These are phyloP conservation scores for Tolypocladium inflatum DNA, from an alignment of 2,329 filamentous ascomycete genomes.

Conservation along the genomic window DNA sequence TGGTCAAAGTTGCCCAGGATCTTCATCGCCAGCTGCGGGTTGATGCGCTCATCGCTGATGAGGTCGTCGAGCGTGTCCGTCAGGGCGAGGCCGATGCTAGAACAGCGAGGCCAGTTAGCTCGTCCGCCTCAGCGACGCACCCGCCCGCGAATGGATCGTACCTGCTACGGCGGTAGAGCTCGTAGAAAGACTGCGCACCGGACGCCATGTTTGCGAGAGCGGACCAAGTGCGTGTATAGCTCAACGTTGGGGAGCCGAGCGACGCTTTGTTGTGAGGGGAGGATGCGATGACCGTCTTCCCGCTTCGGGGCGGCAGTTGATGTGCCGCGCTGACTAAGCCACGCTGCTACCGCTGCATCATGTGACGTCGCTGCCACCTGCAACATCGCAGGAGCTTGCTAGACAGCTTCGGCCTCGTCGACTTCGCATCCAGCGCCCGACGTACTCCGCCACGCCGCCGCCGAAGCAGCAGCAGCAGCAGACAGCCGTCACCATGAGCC, in stretches of 20 bases:
- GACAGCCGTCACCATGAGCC: constrained; percentile 49
- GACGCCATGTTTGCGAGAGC: constrained; percentile 31
- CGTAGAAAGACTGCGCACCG: constrained; percentile 60
- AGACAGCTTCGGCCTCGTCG: not conserved
- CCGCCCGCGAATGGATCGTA: constrained; percentile 32
- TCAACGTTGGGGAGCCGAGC: not conserved
- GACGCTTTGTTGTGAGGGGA: not conserved
- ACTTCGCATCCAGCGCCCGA: not conserved
- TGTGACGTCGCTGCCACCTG: constrained; percentile 22
- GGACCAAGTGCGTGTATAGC: not conserved
- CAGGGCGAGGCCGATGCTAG: constrained; percentile 82
- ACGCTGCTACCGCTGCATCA: constrained; percentile 13
- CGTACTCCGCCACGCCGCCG: not conserved
- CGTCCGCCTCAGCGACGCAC: not conserved
- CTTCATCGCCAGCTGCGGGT: constrained; percentile 98
- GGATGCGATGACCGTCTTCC: constrained; percentile 1
- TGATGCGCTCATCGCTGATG: constrained; percentile 89
- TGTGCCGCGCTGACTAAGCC: not conserved
- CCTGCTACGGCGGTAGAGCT: constrained; percentile 98
- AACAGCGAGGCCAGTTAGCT: constrained; percentile 3
- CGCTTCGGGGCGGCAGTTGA: not conserved
- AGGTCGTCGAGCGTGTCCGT: constrained; percentile 96
- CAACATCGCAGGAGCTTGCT: not conserved
- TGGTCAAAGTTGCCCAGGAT: constrained; percentile 94
- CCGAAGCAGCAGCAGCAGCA: not conserved